Percentiles rank a stretch among this genome's conserved stretches.
phyloP scores from a whole-genome alignment of 768 basidiomycete genomes.

The Phlebiopsis gigantea region DNA sequence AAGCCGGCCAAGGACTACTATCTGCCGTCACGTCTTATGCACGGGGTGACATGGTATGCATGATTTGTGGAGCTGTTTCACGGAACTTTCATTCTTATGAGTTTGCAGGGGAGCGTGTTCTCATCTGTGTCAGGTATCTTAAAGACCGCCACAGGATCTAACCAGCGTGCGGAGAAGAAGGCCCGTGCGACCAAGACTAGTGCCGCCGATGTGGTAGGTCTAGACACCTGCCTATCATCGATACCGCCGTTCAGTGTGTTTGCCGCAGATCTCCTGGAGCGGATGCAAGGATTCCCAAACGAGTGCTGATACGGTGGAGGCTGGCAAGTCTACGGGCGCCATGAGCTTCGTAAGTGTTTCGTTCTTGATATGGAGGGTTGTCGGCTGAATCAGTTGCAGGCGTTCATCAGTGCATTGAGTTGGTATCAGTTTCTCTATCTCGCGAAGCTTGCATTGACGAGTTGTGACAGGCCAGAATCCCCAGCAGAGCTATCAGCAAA shows the following conservation, averaged over 20 bases:
- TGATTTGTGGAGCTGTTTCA: neutral
- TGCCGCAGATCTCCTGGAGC: slow-evolving; percentile 69
- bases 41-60: slow-evolving; percentile 58
- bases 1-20: slow-evolving; percentile 85
- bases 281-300: slow-evolving; percentile 85
- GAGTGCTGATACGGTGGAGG: slow-evolving; percentile 73
- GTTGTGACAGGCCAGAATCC: slow-evolving; percentile 37
- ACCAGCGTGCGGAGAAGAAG: slow-evolving; percentile 57
- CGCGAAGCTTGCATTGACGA: neutral
- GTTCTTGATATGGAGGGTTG: slow-evolving; percentile 1
- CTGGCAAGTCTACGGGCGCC: slow-evolving; percentile 69
- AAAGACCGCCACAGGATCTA: slow-evolving; percentile 65
- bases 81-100: neutral
- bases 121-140: slow-evolving; percentile 68
- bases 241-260: neutral
- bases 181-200: slow-evolving; percentile 57
- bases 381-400: slow-evolving; percentile 26
- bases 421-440: slow-evolving; percentile 18
- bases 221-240: neutral
- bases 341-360: slow-evolving; percentile 67
- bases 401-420: slow-evolving; percentile 62
- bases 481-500: slow-evolving; percentile 58
- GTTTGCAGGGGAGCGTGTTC: slow-evolving; percentile 51
- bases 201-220: slow-evolving; percentile 84
- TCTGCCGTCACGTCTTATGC: slow-evolving; percentile 73